Conservation (phyloP, 2,329 filamentous ascomycete species). For the Paraconiothyrium brasiliense region DNA sequence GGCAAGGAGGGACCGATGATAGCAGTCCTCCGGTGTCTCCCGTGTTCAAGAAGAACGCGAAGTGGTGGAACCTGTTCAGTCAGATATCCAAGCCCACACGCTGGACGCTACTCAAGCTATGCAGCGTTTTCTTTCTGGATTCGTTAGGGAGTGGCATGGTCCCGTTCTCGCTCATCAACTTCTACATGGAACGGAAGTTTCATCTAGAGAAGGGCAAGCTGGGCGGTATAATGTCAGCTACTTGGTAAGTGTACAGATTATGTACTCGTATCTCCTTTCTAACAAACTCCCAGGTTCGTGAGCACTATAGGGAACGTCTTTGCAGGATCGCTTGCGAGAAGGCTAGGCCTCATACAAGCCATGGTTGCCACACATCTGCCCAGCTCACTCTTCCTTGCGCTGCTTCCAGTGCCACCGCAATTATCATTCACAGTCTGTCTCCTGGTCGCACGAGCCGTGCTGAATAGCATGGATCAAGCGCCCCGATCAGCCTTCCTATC, state of each 20-base stretch:
- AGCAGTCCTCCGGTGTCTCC: constrained; percentile 16
- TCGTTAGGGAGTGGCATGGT: constrained; percentile 76
- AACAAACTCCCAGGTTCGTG: constrained; percentile 32
- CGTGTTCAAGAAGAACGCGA: constrained; percentile 22
- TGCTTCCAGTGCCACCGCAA: constrained; percentile 37
- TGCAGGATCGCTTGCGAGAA: constrained; percentile 65
- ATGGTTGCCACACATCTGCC: constrained; percentile 52
- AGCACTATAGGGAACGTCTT: constrained; percentile 45
- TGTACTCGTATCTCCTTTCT: neutral
- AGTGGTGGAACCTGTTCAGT: constrained; percentile 53
- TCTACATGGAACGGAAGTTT: constrained; percentile 68
- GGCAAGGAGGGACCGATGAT: constrained; percentile 7
- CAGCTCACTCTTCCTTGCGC: constrained; percentile 45
- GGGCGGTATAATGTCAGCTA: constrained; percentile 63
- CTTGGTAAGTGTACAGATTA: constrained; percentile 36
- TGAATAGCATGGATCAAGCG: constrained; percentile 52
- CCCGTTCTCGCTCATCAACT: constrained; percentile 58
- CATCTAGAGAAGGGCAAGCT: constrained; percentile 61
- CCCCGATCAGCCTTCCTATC: constrained; percentile 49
- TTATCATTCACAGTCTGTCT: constrained; percentile 42
- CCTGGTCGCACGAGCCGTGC: constrained; percentile 40
- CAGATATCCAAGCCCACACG: constrained; percentile 67
- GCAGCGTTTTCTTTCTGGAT: constrained; percentile 73
- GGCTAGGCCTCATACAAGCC: constrained; percentile 63
- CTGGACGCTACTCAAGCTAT: constrained; percentile 67